Evolutionary conservation across 306 rosid species (phyloP).

Genomic region (Rosa persica): DNA sequence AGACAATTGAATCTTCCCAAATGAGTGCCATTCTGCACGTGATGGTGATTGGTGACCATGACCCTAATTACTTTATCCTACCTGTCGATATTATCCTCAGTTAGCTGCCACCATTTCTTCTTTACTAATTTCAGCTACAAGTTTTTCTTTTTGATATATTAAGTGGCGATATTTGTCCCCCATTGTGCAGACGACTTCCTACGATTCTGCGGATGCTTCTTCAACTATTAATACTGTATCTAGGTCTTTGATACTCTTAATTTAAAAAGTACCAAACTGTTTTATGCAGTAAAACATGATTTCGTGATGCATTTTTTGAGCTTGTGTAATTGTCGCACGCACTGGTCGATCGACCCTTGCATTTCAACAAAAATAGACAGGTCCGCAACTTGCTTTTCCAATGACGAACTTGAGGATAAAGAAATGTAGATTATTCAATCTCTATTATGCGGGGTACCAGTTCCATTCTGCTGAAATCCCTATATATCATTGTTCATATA

Average conservation of each 20-base stretch:
- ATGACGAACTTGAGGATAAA: too few relatives aligned
- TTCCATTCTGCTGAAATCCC: not conserved
- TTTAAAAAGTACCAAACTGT: too few relatives aligned
- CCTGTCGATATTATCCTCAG: slow-evolving; percentile 21
- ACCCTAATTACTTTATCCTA: not conserved
- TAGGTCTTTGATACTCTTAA: too few relatives aligned
- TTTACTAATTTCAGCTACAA: not conserved
- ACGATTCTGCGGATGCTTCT: not conserved
- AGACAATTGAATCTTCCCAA: not conserved
- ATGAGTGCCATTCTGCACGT: slow-evolving; percentile 10
- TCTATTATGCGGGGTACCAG: too few relatives aligned
- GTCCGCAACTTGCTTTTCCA: too few relatives aligned
- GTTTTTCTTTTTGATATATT: not conserved
- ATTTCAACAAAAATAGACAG: too few relatives aligned
- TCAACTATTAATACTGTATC: not conserved
- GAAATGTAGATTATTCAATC: too few relatives aligned
- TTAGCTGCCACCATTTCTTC: not conserved
- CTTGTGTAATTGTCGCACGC: too few relatives aligned
- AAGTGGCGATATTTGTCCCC: not conserved
- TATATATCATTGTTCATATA: not conserved
- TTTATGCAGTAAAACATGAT: too few relatives aligned
- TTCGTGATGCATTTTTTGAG: too few relatives aligned
- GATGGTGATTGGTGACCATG: slow-evolving; percentile 15
- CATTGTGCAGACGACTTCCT: not conserved
- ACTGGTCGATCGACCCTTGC: too few relatives aligned